Conservation (phyloP, 2,329 filamentous ascomycete genomes). For the Penicillium sclerotigenum region DNA sequence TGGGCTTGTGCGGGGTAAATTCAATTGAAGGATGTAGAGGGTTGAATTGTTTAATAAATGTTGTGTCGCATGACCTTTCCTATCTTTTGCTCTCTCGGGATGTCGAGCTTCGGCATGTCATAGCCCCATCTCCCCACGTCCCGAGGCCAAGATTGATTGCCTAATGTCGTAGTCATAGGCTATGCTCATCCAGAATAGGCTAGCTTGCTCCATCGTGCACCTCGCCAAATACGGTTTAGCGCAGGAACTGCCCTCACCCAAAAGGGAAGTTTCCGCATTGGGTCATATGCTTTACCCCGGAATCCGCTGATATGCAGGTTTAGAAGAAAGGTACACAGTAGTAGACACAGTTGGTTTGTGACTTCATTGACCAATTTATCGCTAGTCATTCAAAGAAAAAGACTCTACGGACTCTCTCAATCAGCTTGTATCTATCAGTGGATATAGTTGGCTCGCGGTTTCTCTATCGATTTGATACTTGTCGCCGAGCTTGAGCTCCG, state of each 20-base stretch:
- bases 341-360: too few species aligned
- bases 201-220: rapidly evolving
- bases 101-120: neutral
- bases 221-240: neutral
- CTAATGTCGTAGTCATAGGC: neutral
- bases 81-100: neutral
- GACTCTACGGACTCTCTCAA: too few species aligned
- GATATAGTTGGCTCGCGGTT: too few species aligned
- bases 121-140: neutral
- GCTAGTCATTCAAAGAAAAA: too few species aligned
- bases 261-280: neutral
- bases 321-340: too few species aligned
- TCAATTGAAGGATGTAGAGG: neutral
- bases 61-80: neutral
- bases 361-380: too few species aligned
- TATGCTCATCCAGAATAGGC: neutral
- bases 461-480: too few species aligned
- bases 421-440: too few species aligned
- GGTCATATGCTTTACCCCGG: neutral
- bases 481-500: too few species aligned
- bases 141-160: neutral
- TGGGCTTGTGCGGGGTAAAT: neutral
- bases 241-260: neutral
- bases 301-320: too few species aligned
- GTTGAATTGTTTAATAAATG: neutral